Percentiles rank a stretch among this genome's conserved stretches.
phyloP scores from a whole-genome alignment of 352 stramenopile species.

The Phytophthora tubulina region DNA sequence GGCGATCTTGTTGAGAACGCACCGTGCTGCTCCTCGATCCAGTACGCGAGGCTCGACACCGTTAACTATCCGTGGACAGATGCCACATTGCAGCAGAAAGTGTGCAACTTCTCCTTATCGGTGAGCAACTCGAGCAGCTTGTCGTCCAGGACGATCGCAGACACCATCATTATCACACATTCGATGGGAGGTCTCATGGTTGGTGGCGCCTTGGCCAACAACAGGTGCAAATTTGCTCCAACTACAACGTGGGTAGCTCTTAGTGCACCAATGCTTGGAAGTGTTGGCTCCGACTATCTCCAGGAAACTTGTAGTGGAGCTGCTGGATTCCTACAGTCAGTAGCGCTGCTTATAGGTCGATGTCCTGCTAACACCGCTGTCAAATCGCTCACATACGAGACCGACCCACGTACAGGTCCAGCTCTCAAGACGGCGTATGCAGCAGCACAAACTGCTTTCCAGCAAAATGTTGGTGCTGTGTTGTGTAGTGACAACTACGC shows the following conservation, averaged over 20 bases:
- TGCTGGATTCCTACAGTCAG: background rate
- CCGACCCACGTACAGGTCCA: slow-evolving; percentile 18
- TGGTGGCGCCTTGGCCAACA: background rate
- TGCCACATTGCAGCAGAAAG: slow-evolving; percentile 7
- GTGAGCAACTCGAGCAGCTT: slow-evolving; percentile 4
- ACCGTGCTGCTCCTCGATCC: slow-evolving; percentile 1
- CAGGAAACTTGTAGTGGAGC: slow-evolving; percentile 14
- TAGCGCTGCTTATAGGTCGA: background rate
- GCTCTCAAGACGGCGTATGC: background rate
- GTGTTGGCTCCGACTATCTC: background rate
- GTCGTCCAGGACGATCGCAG: slow-evolving; percentile 4
- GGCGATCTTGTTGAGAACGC: background rate
- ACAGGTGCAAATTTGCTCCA: background rate
- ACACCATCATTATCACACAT: slow-evolving; percentile 1
- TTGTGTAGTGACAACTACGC: slow-evolving; percentile 45
- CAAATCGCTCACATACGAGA: slow-evolving; percentile 42
- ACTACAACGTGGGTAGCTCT: slow-evolving; percentile 2
- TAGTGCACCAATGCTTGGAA: slow-evolving; percentile 7
- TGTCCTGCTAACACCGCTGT: slow-evolving; percentile 27
- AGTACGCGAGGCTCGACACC: slow-evolving; percentile 6
- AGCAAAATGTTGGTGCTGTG: slow-evolving; percentile 23
- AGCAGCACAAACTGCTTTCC: background rate
- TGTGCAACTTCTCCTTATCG: background rate
- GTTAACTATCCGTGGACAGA: slow-evolving; percentile 4
- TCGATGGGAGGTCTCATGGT: slow-evolving; percentile 8